Evolutionary conservation across 2,329 filamentous ascomycete species (phyloP).

Genomic region (Fusarium algeriense): DNA sequence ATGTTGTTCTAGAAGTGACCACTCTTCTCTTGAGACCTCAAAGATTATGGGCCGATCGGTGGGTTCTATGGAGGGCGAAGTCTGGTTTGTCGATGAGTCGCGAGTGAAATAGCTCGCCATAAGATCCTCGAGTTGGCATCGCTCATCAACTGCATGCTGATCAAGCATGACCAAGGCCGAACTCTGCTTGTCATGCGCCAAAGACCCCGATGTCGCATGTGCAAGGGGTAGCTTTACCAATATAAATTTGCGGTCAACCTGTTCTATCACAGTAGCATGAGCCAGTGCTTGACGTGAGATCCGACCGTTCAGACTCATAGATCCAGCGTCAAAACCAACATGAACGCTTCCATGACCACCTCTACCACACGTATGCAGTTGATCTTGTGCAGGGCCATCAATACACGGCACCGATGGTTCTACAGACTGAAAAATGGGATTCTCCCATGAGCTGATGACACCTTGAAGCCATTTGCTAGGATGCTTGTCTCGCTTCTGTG

Average conservation of each 20-base stretch:
- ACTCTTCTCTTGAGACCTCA: slow-evolving; percentile 72
- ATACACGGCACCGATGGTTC: slow-evolving; percentile 61
- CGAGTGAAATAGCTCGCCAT: slow-evolving; percentile 65
- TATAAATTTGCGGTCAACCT: slow-evolving; percentile 93
- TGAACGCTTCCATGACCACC: slow-evolving; percentile 17
- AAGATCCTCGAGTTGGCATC: slow-evolving; percentile 81
- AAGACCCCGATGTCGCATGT: background rate
- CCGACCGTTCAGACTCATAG: slow-evolving; percentile 53
- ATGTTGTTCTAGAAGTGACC: slow-evolving; percentile 66
- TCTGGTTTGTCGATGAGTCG: background rate
- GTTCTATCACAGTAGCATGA: slow-evolving; percentile 76
- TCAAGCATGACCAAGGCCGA: slow-evolving; percentile 82
- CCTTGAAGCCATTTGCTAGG: slow-evolving; percentile 68
- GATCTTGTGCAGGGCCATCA: slow-evolving; percentile 24
- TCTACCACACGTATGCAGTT: background rate
- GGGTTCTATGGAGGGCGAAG: slow-evolving; percentile 49
- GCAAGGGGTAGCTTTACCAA: slow-evolving; percentile 68
- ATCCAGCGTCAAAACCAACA: slow-evolving; percentile 49
- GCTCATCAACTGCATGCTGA: slow-evolving; percentile 95
- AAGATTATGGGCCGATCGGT: slow-evolving; percentile 72
- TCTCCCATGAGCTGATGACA: slow-evolving; percentile 76
- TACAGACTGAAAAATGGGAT: slow-evolving; percentile 75
- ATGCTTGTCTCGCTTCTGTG: slow-evolving; percentile 17
- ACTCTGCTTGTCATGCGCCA: slow-evolving; percentile 34
- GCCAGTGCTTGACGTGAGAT: slow-evolving; percentile 73